Evolutionary conservation across 1,284 basidiomycete genomes (phyloP).

Genomic region (Leccinum griseonigrum): DNA sequence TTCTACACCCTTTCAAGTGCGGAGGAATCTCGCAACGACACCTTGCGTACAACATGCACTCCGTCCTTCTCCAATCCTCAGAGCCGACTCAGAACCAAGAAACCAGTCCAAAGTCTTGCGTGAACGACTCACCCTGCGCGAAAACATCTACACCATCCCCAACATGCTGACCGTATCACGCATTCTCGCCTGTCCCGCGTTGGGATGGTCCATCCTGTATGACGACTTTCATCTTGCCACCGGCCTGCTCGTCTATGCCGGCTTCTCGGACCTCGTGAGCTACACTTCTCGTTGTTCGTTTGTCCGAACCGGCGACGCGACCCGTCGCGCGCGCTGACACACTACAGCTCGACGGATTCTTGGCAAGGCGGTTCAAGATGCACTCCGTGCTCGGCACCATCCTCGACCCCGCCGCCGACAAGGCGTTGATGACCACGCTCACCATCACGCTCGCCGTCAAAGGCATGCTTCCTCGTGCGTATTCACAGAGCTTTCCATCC

Average conservation of each 20-base stretch:
- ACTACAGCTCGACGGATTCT: slow-evolving; percentile 75
- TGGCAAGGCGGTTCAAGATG: slow-evolving; percentile 87
- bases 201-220: slow-evolving; percentile 91
- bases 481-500: neutral
- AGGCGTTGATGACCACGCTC: slow-evolving; percentile 92
- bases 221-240: slow-evolving; percentile 82
- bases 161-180: slow-evolving; percentile 89
- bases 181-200: slow-evolving; percentile 83
- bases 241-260: slow-evolving; percentile 82
- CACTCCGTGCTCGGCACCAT: slow-evolving; percentile 90
- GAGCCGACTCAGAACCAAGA: slow-evolving; percentile 5
- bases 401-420: slow-evolving; percentile 97
- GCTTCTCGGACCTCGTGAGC: slow-evolving; percentile 85
- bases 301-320: slow-evolving; percentile 8
- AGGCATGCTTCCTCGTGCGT: slow-evolving; percentile 79
- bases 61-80: slow-evolving; percentile 9
- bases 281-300: neutral
- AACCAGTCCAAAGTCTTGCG: slow-evolving; percentile 7
- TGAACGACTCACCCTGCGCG: slow-evolving; percentile 42
- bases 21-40: slow-evolving; percentile 16
- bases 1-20: neutral
- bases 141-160: slow-evolving; percentile 95
- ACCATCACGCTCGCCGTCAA: slow-evolving; percentile 85
- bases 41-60: slow-evolving; percentile 6
- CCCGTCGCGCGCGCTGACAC: slow-evolving; percentile 9